Percentiles rank a stretch among this genome's conserved stretches.
Conservation (phyloP, 1,139 yeast species). For the Scheffersomyces segobiensis region DNA sequence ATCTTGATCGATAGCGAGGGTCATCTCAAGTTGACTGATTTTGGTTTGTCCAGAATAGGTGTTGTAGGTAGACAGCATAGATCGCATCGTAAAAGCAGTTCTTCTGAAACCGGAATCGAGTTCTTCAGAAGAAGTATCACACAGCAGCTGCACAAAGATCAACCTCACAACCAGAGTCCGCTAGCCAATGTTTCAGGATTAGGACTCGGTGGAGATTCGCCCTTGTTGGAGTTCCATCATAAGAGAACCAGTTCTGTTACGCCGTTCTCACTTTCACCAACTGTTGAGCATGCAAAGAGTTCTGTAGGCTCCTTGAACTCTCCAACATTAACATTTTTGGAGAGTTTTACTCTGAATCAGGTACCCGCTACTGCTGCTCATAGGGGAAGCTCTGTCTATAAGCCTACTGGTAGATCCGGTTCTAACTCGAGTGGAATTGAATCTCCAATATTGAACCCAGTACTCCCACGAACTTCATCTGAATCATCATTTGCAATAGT, state of each 20-base stretch:
- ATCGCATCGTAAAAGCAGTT: constrained; percentile 43
- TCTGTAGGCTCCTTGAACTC: constrained; percentile 12
- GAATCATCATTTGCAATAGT: constrained; percentile 57
- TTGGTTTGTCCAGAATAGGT: constrained; percentile 91
- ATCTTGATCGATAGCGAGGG: constrained; percentile 82
- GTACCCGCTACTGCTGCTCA: constrained; percentile 17
- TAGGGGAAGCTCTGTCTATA: constrained; percentile 12
- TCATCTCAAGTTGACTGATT: constrained; percentile 89
- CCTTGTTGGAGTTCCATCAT: constrained; percentile 29
- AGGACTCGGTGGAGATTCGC: constrained; percentile 26
- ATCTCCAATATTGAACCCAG: constrained; percentile 52
- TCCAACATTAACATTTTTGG: constrained; percentile 14
- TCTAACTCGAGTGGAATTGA: constrained; percentile 43
- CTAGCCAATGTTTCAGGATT: constrained; percentile 18
- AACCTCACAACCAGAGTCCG: constrained; percentile 17
- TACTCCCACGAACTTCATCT: constrained; percentile 49
- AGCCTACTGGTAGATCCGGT: constrained; percentile 20
- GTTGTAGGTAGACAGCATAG: constrained; percentile 72
- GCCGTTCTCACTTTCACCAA: constrained; percentile 52
- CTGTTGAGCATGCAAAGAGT: constrained; percentile 32
- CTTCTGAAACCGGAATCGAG: constrained; percentile 48
- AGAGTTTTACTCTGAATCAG: constrained; percentile 10
- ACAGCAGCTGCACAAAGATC: constrained; percentile 16
- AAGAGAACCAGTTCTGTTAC: constrained; percentile 42
- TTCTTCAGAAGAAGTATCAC: constrained; percentile 34